These are phyloP conservation scores for Hypholoma fasciculare DNA, from an alignment of 768 basidiomycete genomes.

Conservation along the genomic window DNA sequence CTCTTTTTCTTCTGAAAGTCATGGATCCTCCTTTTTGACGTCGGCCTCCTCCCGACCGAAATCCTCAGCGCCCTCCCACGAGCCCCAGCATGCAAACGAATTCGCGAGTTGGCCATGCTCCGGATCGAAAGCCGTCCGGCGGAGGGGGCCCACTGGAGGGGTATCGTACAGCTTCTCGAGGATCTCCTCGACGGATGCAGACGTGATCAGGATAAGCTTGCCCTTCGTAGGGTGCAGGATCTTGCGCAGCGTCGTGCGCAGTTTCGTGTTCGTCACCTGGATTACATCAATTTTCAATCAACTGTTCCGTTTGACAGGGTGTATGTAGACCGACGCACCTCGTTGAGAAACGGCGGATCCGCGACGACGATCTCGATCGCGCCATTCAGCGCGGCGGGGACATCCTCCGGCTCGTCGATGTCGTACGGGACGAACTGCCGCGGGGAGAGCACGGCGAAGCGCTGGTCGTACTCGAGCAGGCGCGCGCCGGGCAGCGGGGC, in stretches of 20 bases:
- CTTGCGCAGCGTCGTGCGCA: conserved; percentile 37
- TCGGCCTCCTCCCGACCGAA: conserved; percentile 19
- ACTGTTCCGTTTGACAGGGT: background rate
- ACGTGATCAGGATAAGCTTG: conserved; percentile 40
- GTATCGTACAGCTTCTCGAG: conserved; percentile 34
- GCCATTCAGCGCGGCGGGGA: conserved; percentile 32
- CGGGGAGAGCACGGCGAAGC: conserved; percentile 40
- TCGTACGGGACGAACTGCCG: conserved; percentile 43
- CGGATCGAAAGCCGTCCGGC: conserved; percentile 31
- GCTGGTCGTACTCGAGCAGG: conserved; percentile 42
- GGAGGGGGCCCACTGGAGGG: conserved; percentile 39
- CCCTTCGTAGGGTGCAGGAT: conserved; percentile 37
- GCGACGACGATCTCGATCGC: conserved; percentile 39
- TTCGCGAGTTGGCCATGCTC: conserved; percentile 40
- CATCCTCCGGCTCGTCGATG: conserved; percentile 40
- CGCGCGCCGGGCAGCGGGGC: conserved; percentile 30
- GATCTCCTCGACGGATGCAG: conserved; percentile 35
- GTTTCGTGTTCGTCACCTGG: conserved; percentile 39
- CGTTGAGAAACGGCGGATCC: conserved; percentile 49
- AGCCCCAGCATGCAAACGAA: conserved; percentile 44
- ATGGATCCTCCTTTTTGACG: background rate
- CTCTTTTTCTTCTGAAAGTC: background rate
- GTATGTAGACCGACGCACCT: conserved; percentile 27
- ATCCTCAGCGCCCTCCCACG: conserved; percentile 39
- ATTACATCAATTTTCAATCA: background rate